Conservation (phyloP, 345 rosid genomes). For the Diplotaxis tenuifolia region DNA sequence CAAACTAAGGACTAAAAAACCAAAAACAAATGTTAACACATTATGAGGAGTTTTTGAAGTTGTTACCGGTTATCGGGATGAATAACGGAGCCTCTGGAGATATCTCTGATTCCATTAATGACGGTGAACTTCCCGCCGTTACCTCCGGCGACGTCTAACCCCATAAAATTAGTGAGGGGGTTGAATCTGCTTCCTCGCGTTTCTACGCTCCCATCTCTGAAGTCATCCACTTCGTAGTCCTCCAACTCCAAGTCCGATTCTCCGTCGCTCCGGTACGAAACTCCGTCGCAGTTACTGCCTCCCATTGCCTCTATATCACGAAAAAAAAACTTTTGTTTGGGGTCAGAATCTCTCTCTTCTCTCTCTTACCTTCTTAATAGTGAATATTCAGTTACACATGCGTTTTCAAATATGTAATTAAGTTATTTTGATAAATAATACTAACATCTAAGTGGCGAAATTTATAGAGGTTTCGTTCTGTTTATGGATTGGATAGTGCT, state of each 20-base stretch:
- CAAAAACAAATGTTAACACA: no score
- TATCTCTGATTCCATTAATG: conserved; percentile 52
- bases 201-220: conserved; percentile 16
- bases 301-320: conserved; percentile 6
- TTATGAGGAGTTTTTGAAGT: no score
- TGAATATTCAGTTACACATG: conserved; percentile 19
- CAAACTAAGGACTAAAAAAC: no score
- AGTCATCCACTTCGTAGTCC: conserved; percentile 36
- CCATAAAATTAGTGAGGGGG: conserved; percentile 25
- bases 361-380: conserved; percentile 2
- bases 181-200: conserved; percentile 22
- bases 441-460: not conserved
- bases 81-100: conserved; percentile 53
- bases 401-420: no score
- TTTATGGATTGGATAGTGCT: conserved; percentile 6
- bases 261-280: conserved; percentile 13
- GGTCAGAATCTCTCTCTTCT: conserved; percentile 7
- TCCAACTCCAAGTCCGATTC: conserved; percentile 28
- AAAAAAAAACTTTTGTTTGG: no score
- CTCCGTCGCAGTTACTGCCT: conserved; percentile 23
- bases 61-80: conserved; percentile 84
- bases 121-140: conserved; percentile 37
- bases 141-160: conserved; percentile 23
- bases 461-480: conserved; percentile 18
- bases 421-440: conserved; percentile 21